Conservation (phyloP, 192 early-diverging fungal species). For the Umbelopsis ramanniana region DNA sequence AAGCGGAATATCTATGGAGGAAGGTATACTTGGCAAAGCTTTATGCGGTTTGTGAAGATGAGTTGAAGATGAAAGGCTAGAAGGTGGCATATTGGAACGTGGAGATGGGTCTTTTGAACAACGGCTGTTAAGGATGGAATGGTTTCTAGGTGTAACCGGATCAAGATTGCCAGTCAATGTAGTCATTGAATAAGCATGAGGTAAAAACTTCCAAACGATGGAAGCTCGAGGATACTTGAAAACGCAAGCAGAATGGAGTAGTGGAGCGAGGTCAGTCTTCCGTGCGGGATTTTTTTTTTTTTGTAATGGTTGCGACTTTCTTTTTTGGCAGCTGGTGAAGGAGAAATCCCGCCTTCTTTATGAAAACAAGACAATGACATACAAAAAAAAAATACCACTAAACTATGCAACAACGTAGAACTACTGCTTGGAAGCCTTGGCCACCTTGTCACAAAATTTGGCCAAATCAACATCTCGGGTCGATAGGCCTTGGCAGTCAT, state of each 20-base stretch:
- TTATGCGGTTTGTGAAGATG: neutral
- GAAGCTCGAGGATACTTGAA: neutral
- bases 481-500: constrained; percentile 86
- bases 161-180: neutral
- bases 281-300: no score
- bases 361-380: neutral
- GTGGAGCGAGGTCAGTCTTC: neutral
- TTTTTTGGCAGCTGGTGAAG: neutral
- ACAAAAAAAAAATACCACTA: neutral
- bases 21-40: neutral
- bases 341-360: constrained; percentile 1
- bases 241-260: neutral
- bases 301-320: neutral
- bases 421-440: constrained; percentile 5
- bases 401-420: neutral
- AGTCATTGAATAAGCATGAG: constrained; percentile 12
- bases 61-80: neutral
- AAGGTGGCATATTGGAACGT: neutral
- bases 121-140: neutral
- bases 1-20: neutral
- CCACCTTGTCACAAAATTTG: constrained; percentile 63
- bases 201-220: neutral
- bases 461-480: constrained; percentile 78
- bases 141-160: neutral
- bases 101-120: neutral